Evolutionary conservation across 2,329 filamentous ascomycete species (phyloP), one percentile per base, ranked within the genome.

Genomic region (Plenodomus biglobosus): DNA sequence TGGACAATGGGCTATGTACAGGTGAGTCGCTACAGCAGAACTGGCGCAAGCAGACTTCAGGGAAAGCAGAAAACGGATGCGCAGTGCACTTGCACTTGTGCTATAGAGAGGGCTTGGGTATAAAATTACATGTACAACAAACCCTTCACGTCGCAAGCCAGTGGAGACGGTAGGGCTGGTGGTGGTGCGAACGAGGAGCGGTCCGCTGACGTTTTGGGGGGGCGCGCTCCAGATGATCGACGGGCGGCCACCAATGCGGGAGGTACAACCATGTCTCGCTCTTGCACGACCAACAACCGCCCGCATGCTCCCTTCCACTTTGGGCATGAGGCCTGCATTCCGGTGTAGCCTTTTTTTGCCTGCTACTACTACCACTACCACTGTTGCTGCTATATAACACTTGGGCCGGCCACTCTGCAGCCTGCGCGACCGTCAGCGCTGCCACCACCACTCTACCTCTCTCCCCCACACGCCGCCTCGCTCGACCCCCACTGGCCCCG

Each of bases 281-380:
- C 52, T 55, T 61, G 59, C 56, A 55, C 57, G 40, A 62, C 63
- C 44, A 41, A 40, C 46, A 40, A 36, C 40, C 36, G 42, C 50
- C 50, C 46, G 48, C 55, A 53, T 54, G 53, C 55, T 49, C 46
- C 45, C 48, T 48, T 42, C 47, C 35, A 16, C 10, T 40, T 56
- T 22, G 46, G 59, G 52, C 46, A 50, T 37, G 49, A 60, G 61
- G 61, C 53, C 43, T 49, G 41, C 61, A 65, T 56, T 56, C 58
- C 58, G 49, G 46, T 46, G 36, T 36, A 30, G n/a, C 32, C 22
- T 35, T 37, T 16, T 40, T 15, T n/a, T n/a, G n/a, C n/a, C n/a
- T n/a, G n/a, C n/a, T n/a, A n/a, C n/a, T n/a, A n/a, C n/a, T n/a
- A n/a, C n/a, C n/a, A n/a, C n/a, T n/a, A n/a, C n/a, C n/a, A 18